These are phyloP conservation scores for Lonicera japonica DNA, from an alignment of 129 eudicot species.

Conservation along the genomic window DNA sequence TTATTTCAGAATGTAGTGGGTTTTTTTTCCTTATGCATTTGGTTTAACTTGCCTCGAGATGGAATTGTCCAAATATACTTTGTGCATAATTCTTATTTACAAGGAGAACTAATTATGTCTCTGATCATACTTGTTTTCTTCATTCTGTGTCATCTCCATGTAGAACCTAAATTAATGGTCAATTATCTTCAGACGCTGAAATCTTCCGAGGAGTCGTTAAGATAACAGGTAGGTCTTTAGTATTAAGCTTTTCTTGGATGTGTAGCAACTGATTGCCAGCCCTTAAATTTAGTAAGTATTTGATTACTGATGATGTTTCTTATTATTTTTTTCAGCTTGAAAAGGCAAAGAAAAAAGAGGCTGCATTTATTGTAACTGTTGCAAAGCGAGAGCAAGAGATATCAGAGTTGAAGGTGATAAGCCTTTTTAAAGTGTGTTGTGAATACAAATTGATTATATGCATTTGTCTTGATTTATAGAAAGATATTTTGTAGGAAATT, in stretches of 20 bases:
- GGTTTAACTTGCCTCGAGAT: too few species aligned
- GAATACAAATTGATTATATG: background rate
- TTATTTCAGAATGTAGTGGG: too few species aligned
- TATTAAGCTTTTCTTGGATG: background rate
- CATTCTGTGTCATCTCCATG: constrained; percentile 12
- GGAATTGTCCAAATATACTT: too few species aligned
- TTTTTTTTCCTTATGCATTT: too few species aligned
- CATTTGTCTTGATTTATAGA: background rate
- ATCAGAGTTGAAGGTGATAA: constrained; percentile 82
- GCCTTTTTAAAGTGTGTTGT: background rate
- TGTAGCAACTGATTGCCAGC: background rate
- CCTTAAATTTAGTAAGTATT: background rate
- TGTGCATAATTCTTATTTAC: background rate
- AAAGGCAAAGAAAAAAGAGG: constrained; percentile 92
- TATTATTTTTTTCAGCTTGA: constrained; percentile 49
- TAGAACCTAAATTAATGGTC: constrained; percentile 74
- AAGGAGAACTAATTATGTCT: background rate
- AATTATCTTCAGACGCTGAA: constrained; percentile 63
- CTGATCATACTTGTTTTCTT: background rate
- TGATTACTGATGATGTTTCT: constrained; percentile 2
- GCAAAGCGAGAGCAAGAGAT: constrained; percentile 97
- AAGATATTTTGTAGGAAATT: too few species aligned
- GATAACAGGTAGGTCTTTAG: constrained; percentile 65
- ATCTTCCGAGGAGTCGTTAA: constrained; percentile 79
- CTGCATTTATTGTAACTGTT: constrained; percentile 90